Conservation (phyloP, 306 rosid species). For the Fagus sylvatica region DNA sequence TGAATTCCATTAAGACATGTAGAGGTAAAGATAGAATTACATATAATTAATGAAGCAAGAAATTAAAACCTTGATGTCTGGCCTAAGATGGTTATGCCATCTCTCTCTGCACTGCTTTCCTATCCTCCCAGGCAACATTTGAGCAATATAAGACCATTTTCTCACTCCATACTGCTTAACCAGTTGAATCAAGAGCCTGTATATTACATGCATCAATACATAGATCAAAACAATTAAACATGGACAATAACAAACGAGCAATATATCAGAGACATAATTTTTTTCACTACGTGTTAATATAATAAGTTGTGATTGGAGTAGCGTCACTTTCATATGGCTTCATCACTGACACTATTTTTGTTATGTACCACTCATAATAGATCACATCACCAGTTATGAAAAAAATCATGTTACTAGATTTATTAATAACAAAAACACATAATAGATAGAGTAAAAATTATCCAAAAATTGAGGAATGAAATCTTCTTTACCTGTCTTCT, state of each 20-base stretch:
- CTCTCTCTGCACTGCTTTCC: conserved; percentile 97
- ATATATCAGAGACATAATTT: not conserved
- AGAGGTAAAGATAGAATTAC: not conserved
- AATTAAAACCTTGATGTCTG: conserved; percentile 79
- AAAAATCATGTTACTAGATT: not conserved
- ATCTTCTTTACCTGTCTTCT: conserved; percentile 72
- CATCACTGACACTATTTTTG: no score
- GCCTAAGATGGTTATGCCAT: conserved; percentile 96
- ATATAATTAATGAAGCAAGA: not conserved
- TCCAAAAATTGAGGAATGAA: not conserved
- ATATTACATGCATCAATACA: conserved; percentile 3
- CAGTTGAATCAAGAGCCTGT: conserved; percentile 72
- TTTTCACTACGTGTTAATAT: not conserved
- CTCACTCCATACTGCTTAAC: conserved; percentile 84
- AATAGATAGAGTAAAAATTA: not conserved
- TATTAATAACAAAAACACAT: not conserved
- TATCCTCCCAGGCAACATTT: conserved; percentile 81
- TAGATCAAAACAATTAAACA: not conserved
- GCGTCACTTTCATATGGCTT: no score
- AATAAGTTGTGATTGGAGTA: no score
- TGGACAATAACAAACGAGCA: not conserved
- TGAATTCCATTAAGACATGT: not conserved
- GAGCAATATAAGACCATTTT: conserved; percentile 95
- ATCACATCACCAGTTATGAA: accelerated
- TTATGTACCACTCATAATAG: no score